Conservation (phyloP, 495 filamentous ascomycete species). For the Xylaria longipes region DNA sequence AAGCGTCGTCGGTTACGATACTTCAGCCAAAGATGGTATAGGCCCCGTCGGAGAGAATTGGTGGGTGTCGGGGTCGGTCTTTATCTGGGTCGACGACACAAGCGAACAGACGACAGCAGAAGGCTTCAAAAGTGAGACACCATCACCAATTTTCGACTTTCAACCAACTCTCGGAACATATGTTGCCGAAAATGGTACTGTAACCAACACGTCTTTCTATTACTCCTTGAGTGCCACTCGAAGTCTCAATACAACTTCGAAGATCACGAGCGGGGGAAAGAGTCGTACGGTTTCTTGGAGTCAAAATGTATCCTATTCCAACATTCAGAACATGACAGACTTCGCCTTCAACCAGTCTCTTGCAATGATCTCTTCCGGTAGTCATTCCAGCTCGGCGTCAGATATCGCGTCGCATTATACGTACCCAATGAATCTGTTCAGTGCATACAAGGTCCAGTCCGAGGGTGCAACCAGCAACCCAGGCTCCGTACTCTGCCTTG, state of each 20-base stretch:
- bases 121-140: conserved; percentile 27
- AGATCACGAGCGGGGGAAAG: conserved; percentile 52
- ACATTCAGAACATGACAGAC: conserved; percentile 63
- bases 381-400: conserved; percentile 54
- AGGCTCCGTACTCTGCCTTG: conserved; percentile 36
- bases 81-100: conserved; percentile 68
- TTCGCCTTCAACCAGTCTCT: conserved; percentile 68
- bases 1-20: conserved; percentile 67
- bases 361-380: conserved; percentile 66
- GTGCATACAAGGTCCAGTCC: conserved; percentile 35
- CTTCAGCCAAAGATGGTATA: conserved; percentile 47
- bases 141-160: conserved; percentile 44
- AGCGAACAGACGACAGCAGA: conserved; percentile 58
- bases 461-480: conserved; percentile 36
- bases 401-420: conserved; percentile 41
- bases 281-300: conserved; percentile 57
- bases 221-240: conserved; percentile 67
- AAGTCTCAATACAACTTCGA: conserved; percentile 60
- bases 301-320: conserved; percentile 66
- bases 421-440: conserved; percentile 40
- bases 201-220: conserved; percentile 65
- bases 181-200: conserved; percentile 51
- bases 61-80: conserved; percentile 84
- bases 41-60: conserved; percentile 70
- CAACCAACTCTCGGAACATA: conserved; percentile 45